Evolutionary conservation across 1,284 basidiomycete genomes (phyloP), one percentile per base, ranked within the genome.

Genomic region (Ceratobasidium sp.): DNA sequence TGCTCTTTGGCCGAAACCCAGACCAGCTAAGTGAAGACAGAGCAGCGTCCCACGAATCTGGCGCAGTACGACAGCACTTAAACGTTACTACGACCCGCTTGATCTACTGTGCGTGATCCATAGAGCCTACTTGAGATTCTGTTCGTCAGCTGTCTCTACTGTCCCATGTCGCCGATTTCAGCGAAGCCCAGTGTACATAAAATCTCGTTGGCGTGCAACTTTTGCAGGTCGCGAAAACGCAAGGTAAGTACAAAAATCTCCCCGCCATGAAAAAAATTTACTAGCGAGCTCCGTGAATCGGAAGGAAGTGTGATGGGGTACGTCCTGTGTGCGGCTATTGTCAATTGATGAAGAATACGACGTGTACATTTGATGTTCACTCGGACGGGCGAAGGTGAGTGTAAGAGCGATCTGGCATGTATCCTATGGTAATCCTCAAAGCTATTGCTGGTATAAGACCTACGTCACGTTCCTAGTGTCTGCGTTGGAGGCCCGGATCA

Each of bases 131-230:
- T 33, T 33, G 33, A 33, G 33, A 33, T 33, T 33, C 33, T 33
- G 33, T 33, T 33, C 33, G 33, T 33, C 33, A 33, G 33, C 33
- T 33, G 33, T 33, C 33, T 33, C 33, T 33, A 33, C 33, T 33
- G 33, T 63, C 33, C 33, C 33, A 33, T 33, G n/a, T 51, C 49
- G 6, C 18, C 49, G 15, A n/a, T 42, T 15, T 9, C 72, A 42
- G 26, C 13, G 28, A 73, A 53, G 53, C 58, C n/a, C 23, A 44
- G 23, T 2, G 33, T 42, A 5, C 58, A 63, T 60, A 73, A 73
- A 39, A 60, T 72, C 42, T 72, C 70, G 42, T 55, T 72, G n/a
- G 70, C 71, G 26, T 73, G 71, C 33, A 73, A 73, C 46, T 73
- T 73, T 39, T 73, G 71, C 28, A 20, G 71, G 56, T 56, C 71